Evolutionary conservation across 2,329 filamentous ascomycete species (phyloP), one percentile per base, ranked within the genome.

Genomic region (Ceratocystiopsis brevicomis): DNA sequence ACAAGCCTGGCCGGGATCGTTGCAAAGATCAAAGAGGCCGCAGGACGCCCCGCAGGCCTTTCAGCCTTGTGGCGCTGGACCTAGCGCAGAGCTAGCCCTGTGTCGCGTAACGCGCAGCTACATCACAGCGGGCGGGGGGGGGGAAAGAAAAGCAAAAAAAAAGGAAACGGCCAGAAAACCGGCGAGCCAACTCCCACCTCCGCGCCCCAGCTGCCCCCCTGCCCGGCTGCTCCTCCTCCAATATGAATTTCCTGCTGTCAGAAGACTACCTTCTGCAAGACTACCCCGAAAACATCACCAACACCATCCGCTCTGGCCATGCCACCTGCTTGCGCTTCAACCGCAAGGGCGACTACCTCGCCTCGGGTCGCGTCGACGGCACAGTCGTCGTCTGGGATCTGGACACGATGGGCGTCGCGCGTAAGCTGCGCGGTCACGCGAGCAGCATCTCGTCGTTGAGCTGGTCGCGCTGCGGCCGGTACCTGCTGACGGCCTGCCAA

Each of bases 311-410:
- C 41, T 76, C 70, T 37, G 73, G 74, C 21, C 73, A 79, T 61
- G 71, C 73, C 46, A 75, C 72, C 51, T 76, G 71, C 54, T 63
- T 78, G 48, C 84, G 88, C 51, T 98, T 98, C 70, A 95, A 88
- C 56, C 83, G 86, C 56, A 83, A 79, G 56, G 90, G 90, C 60
- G 88, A 98, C 61, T 87, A 90, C 53, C 77, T 98, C 49, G 90
- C 90, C 38, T 93, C 87, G 30, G 90, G 90, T 50, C 79, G 90
- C 56, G 83, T 86, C 48, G 90, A 98, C 63, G 90, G 90, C 51
- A 90, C 85, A 6, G 81, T 98, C 37, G 84, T 93, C 44, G 81
- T 98, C 39, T 98, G 93, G 71, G 90, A 98, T 57, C 76, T 96
- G 41, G 92, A 98, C 62, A 98, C 92, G 11, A 93, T 92, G 69